phyloP scores from a whole-genome alignment of 2,329 filamentous ascomycete genomes.

The Penicillium psychrosexuale region DNA sequence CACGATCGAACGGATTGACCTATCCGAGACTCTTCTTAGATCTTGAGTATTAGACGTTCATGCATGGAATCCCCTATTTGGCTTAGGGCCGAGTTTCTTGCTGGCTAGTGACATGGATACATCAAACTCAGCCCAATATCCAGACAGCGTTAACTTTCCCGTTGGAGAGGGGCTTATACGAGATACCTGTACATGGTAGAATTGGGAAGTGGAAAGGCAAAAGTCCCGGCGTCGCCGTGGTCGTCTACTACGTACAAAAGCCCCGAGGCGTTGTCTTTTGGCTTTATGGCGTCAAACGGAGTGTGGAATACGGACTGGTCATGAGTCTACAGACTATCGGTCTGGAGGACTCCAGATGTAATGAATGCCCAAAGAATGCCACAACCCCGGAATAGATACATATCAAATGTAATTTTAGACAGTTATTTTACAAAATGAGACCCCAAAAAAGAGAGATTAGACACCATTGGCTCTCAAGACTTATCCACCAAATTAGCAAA shows the following conservation, averaged over 20 bases:
- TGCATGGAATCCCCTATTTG: not conserved
- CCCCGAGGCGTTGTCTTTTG: not conserved
- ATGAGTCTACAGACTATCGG: not conserved
- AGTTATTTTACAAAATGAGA: constrained; percentile 2
- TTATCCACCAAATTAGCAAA: constrained; percentile 63
- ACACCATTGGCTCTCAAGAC: constrained; percentile 5
- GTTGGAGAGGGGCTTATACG: not conserved
- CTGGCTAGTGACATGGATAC: not conserved
- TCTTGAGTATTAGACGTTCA: not conserved
- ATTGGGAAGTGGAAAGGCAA: not conserved
- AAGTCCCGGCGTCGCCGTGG: not conserved
- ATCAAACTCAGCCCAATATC: not conserved
- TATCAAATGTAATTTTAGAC: not conserved
- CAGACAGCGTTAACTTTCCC: not conserved
- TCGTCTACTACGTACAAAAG: too few species aligned
- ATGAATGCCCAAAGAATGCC: not conserved
- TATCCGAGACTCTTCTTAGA: not conserved
- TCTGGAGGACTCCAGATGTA: not conserved
- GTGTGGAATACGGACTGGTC: too few species aligned
- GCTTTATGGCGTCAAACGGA: not conserved
- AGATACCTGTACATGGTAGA: not conserved
- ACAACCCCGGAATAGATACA: not conserved
- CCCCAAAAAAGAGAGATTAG: not conserved
- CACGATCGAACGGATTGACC: too few species aligned
- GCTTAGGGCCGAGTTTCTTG: not conserved